Conservation (phyloP, 805 yeast species). For the Metschnikowia lachancei region DNA sequence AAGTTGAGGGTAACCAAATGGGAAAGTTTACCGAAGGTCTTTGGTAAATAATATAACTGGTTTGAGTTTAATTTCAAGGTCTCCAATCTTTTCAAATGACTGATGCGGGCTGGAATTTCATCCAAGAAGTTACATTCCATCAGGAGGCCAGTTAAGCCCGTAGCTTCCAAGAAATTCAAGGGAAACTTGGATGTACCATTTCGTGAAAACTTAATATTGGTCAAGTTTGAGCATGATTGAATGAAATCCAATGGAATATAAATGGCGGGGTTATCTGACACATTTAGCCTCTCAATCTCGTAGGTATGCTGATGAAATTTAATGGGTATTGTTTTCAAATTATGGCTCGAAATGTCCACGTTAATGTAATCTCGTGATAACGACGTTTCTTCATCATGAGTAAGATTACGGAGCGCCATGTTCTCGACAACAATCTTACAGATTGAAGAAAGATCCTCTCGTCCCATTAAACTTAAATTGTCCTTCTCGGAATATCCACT, state of each 20-base stretch:
- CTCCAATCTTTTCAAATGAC: conserved; percentile 52
- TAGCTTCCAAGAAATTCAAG: conserved; percentile 64
- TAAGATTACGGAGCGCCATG: conserved; percentile 56
- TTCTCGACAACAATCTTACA: conserved; percentile 76
- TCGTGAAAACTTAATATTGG: conserved; percentile 62
- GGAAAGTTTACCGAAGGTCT: conserved; percentile 52
- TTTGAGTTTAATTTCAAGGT: conserved; percentile 72
- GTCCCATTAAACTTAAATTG: conserved; percentile 70
- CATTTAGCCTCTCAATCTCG: conserved; percentile 77
- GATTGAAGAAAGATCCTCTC: conserved; percentile 78
- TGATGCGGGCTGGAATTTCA: conserved; percentile 55
- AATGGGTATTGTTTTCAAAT: conserved; percentile 81
- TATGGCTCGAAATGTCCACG: conserved; percentile 70
- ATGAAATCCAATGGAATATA: conserved; percentile 81
- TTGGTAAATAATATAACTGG: conserved; percentile 61
- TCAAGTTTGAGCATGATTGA: conserved; percentile 73
- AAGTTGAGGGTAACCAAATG: conserved; percentile 63
- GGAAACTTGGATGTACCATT: conserved; percentile 79
- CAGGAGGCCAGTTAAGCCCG: conserved; percentile 62
- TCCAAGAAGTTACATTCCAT: conserved; percentile 76
- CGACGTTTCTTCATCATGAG: conserved; percentile 68
- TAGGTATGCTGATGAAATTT: conserved; percentile 75
- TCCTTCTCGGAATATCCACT: conserved; percentile 83
- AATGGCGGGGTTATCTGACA: conserved; percentile 83
- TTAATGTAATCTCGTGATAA: conserved; percentile 64